Evolutionary conservation across 192 early-diverging fungal species (phyloP).

Genomic region (Entophlyctis helioformis): DNA sequence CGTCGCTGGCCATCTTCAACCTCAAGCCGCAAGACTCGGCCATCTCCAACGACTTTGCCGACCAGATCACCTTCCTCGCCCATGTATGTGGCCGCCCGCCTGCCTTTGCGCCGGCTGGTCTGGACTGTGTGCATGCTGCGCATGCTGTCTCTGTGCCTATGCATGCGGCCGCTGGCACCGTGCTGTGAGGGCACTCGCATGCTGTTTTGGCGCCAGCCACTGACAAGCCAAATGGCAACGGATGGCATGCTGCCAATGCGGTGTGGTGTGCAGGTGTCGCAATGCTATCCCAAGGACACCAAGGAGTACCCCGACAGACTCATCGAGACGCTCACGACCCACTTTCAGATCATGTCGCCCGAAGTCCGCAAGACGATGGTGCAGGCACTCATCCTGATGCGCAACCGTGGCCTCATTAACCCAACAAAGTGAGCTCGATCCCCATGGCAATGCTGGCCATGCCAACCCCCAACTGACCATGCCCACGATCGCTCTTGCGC

Average conservation of each 20-base stretch:
- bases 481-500: background rate
- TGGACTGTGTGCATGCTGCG: too few species aligned
- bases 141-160: too few species aligned
- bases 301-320: conserved; percentile 73
- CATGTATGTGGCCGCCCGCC: conserved; percentile 49
- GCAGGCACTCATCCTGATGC: conserved; percentile 76
- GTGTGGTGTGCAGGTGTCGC: conserved; percentile 43
- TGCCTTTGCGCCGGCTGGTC: too few species aligned
- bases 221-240: too few species aligned
- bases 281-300: conserved; percentile 74
- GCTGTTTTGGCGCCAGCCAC: too few species aligned
- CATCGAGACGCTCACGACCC: conserved; percentile 67
- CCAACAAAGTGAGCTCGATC: conserved; percentile 41
- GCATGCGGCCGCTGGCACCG: too few species aligned
- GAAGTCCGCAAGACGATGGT: conserved; percentile 80
- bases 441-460: background rate
- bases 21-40: conserved; percentile 67
- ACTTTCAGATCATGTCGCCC: conserved; percentile 70
- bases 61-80: conserved; percentile 81
- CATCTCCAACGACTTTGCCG: conserved; percentile 69
- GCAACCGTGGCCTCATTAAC: conserved; percentile 71
- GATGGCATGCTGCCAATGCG: too few species aligned
- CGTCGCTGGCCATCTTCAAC: conserved; percentile 73
- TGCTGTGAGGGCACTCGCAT: too few species aligned
- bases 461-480: background rate